Evolutionary conservation across 495 filamentous ascomycete species (phyloP).

Genomic region (Hyphodiscus hymeniophilus): DNA sequence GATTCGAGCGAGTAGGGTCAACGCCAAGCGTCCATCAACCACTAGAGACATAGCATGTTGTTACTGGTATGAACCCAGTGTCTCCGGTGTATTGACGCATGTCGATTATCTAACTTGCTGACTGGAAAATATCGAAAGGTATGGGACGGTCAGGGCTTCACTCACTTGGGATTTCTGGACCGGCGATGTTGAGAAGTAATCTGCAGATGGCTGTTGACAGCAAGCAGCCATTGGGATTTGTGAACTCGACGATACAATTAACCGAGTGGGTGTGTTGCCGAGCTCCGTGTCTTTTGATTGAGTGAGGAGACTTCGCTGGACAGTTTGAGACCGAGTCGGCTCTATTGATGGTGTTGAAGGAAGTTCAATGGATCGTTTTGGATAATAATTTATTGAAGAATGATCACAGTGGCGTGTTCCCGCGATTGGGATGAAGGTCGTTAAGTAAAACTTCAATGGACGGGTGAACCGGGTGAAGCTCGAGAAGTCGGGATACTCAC

Average conservation of each 20-base stretch:
- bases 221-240: constrained; percentile 11
- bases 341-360: no score
- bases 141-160: not conserved
- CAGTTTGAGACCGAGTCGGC: no score
- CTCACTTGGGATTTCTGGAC: constrained; percentile 13
- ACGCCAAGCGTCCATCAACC: no score
- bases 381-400: no score
- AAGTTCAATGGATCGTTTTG: no score
- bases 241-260: not conserved
- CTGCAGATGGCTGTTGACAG: constrained; percentile 3
- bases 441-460: constrained; percentile 6
- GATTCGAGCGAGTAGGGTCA: no score
- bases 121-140: not conserved
- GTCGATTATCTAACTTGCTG: not conserved
- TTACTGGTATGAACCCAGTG: no score
- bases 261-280: not conserved
- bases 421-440: constrained; percentile 12
- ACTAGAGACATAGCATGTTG: no score
- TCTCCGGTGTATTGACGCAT: no score
- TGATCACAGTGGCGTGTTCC: constrained; percentile 7
- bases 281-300: no score
- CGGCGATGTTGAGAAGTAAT: constrained; percentile 8
- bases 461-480: no score
- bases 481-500: no score
- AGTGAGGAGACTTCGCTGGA: not conserved